A percentile compares a stretch with the other conserved stretches of the same genome.
Conservation (phyloP, 2,329 filamentous ascomycete species). For the Penicillium hesseltinei region DNA sequence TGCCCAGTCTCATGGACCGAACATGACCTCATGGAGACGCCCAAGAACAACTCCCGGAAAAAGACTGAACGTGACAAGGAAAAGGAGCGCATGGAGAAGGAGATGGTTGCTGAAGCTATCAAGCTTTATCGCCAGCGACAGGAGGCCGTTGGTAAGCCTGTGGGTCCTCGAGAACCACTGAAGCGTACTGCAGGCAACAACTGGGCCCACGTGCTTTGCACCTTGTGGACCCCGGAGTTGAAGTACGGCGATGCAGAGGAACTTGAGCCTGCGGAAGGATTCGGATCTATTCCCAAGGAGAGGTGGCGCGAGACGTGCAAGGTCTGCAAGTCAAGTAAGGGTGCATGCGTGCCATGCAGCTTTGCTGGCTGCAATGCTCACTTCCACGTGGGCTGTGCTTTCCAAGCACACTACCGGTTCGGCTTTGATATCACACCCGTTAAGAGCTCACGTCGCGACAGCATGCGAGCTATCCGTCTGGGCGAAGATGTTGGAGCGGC, state of each 20-base stretch:
- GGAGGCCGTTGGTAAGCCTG: conserved; percentile 76
- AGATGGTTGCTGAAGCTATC: conserved; percentile 73
- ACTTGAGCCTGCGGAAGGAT: conserved; percentile 83
- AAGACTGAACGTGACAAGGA: conserved; percentile 90
- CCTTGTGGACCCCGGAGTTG: conserved; percentile 86
- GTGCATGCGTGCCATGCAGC: conserved; percentile 83
- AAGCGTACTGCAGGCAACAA: conserved; percentile 96
- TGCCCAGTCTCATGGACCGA: conserved; percentile 81
- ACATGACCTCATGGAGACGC: conserved; percentile 78
- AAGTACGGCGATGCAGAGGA: conserved; percentile 84
- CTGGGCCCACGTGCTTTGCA: conserved; percentile 95
- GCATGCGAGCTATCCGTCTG: conserved; percentile 74
- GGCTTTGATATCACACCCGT: conserved; percentile 89
- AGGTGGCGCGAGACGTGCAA: conserved; percentile 79
- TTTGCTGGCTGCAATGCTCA: conserved; percentile 50
- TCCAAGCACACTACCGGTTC: conserved; percentile 75
- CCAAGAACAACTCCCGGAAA: conserved; percentile 77
- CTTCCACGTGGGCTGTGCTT: conserved; percentile 89
- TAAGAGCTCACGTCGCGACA: conserved; percentile 82
- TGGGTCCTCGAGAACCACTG: conserved; percentile 81
- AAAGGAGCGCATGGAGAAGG: conserved; percentile 80
- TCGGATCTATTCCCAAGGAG: conserved; percentile 72
- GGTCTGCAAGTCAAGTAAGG: conserved; percentile 69
- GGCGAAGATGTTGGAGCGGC: conserved; percentile 79
- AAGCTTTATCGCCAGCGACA: conserved; percentile 83